phyloP scores from a whole-genome alignment of 176 grass and related monocot genomes.

The Eragrostis curvula region DNA sequence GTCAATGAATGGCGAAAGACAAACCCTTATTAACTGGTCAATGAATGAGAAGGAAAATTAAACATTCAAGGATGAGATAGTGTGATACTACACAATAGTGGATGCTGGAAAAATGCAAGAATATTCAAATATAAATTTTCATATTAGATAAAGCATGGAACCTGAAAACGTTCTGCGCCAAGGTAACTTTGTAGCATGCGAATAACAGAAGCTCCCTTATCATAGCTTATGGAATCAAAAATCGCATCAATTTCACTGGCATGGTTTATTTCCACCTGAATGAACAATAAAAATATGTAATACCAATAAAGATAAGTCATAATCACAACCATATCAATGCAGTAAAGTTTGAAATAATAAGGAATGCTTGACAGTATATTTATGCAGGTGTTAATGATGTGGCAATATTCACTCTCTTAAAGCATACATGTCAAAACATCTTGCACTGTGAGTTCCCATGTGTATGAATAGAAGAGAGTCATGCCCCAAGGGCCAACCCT shows the following conservation, averaged over 20 bases:
- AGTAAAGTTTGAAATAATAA: constrained; percentile 26
- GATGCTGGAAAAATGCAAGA: constrained; percentile 28
- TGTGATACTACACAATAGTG: constrained; percentile 8
- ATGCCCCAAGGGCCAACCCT: not conserved
- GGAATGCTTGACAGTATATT: not conserved
- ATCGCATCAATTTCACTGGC: constrained; percentile 89
- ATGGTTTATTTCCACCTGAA: constrained; percentile 85
- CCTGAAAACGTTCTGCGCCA: constrained; percentile 77
- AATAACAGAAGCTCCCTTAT: constrained; percentile 87
- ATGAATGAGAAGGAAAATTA: not conserved
- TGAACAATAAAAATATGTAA: not conserved
- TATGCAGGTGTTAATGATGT: not conserved
- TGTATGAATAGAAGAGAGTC: not conserved
- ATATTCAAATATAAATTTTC: constrained; percentile 8
- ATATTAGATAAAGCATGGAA: constrained; percentile 43
- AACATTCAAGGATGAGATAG: constrained; percentile 29
- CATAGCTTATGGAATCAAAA: constrained; percentile 95
- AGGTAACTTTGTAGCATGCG: constrained; percentile 94
- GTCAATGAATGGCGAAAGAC: constrained; percentile 19
- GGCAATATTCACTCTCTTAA: not conserved
- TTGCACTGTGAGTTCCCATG: not conserved
- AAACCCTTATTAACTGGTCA: constrained; percentile 16
- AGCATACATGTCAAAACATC: not conserved
- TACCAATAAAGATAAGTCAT: not conserved
- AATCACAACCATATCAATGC: not conserved